phyloP scores from a whole-genome alignment of 768 basidiomycete species.

The Tylopilus vinaceipallidus region DNA sequence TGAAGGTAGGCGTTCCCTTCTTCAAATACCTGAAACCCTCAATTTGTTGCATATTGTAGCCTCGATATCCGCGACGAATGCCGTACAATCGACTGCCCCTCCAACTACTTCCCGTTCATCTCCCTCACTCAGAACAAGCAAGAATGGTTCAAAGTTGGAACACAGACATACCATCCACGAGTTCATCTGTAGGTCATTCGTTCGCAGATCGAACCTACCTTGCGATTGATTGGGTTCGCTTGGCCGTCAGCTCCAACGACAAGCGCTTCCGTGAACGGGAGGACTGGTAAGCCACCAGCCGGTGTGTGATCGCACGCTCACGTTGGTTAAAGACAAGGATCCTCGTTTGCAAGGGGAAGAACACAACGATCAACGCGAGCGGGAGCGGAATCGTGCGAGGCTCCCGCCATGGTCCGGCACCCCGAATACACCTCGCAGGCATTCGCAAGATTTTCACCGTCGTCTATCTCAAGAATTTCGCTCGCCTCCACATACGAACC shows the following conservation, averaged over 20 bases:
- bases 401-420: conserved; percentile 23
- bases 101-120: conserved; percentile 9
- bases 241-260: conserved; percentile 28
- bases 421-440: conserved; percentile 25
- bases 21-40: neutral
- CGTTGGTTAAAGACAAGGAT: conserved; percentile 24
- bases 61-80: conserved; percentile 11
- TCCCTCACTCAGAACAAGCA: conserved; percentile 10
- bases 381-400: conserved; percentile 45
- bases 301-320: conserved; percentile 1
- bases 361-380: conserved; percentile 43
- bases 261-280: conserved; percentile 21
- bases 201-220: neutral
- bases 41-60: conserved; percentile 5
- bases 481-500: conserved; percentile 23
- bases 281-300: conserved; percentile 24
- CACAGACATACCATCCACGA: conserved; percentile 13
- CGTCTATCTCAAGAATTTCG: conserved; percentile 29
- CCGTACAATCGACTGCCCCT: conserved; percentile 5
- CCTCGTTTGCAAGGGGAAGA: conserved; percentile 31
- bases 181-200: conserved; percentile 16
- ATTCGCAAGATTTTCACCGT: conserved; percentile 27
- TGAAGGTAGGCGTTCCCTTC: conserved; percentile 26
- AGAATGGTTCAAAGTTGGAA: conserved; percentile 1
- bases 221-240: conserved; percentile 1